phyloP scores from a whole-genome alignment of 495 filamentous ascomycete genomes.

The Aspergillus asperescens region DNA sequence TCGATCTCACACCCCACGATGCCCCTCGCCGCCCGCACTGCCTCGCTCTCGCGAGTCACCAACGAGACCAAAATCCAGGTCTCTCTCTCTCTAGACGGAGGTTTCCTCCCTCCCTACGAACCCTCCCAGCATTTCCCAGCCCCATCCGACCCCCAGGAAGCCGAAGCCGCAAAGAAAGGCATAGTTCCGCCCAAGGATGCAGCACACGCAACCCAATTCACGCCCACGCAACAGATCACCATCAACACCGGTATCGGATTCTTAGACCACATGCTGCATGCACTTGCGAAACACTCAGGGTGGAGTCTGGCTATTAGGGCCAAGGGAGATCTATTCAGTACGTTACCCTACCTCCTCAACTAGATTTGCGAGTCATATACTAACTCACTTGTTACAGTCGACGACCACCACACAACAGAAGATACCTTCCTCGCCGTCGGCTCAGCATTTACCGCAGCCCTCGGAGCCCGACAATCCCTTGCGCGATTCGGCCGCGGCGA shows the following conservation, averaged over 20 bases:
- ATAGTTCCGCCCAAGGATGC: constrained; percentile 74
- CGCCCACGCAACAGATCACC: constrained; percentile 73
- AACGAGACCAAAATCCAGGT: constrained; percentile 96
- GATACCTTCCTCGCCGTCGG: constrained; percentile 92
- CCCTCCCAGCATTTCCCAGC: constrained; percentile 42
- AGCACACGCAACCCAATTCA: constrained; percentile 75
- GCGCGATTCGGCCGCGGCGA: constrained; percentile 88
- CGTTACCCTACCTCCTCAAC: constrained; percentile 17
- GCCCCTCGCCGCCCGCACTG: constrained; percentile 53
- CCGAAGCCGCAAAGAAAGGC: constrained; percentile 59
- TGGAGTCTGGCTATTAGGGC: constrained; percentile 82
- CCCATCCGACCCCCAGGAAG: constrained; percentile 35
- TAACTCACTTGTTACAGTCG: constrained; percentile 53
- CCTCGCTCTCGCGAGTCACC: constrained; percentile 75
- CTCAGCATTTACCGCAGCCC: constrained; percentile 69
- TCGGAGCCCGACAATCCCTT: constrained; percentile 71
- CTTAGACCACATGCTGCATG: constrained; percentile 97
- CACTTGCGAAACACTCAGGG: constrained; percentile 88
- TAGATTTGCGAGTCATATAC: background rate
- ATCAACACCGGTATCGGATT: constrained; percentile 97
- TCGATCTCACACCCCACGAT: constrained; percentile 16
- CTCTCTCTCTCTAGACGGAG: constrained; percentile 88
- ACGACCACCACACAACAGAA: constrained; percentile 98
- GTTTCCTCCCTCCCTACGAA: constrained; percentile 59
- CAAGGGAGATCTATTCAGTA: constrained; percentile 86